Base-by-base conservation (phyloP, 805 yeast genomes). In the Yamadazyma insecticola region DNA sequence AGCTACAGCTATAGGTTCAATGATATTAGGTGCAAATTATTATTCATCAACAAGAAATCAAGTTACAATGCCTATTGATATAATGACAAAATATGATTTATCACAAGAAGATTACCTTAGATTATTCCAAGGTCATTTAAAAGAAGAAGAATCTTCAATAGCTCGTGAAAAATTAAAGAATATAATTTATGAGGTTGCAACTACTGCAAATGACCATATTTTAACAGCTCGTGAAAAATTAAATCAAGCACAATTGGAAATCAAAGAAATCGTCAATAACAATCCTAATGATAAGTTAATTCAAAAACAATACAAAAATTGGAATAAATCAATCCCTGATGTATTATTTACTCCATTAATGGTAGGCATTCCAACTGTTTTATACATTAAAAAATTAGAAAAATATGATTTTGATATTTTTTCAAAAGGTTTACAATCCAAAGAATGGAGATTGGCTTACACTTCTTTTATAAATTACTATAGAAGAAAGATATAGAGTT, bases 161-260 rank as follows among this genome's bases (percentile, higher is more conserved):
- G 32, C 32, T 7, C 40, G 48, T 17, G 63, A 60, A 6, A 56
- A 55, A 32, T 45, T 82, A 35, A 70, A 72, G 37, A 76, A 79
- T 45, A 74, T 78, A 6, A 64, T 82, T 1, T 86, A 71, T 47
- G 85, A 79, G 28, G 72, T 81, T 4, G 84, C 92, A 2, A 75
- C 81, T 4, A 59, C 70, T 1, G 92, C 95, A 3, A 85, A 86
- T 55, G 95, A 85, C 51, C 95, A 85, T 52, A 48, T 86, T 3
- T 51, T 85, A 4, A 63, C 88, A 1, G 87, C 92, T 1, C 62
- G 82, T 29, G 52, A 61, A n/a, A 74, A 81, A 42, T 51, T 81
- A 15, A 37, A 44, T 1, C 50, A 61, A 19, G 51, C 72, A 10
- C 60, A 57, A 32, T 39, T 36, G 3, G 66, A 61, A 12, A 63